Conservation (phyloP, 2,329 filamentous ascomycete genomes). For the Aureobasidium sp. region DNA sequence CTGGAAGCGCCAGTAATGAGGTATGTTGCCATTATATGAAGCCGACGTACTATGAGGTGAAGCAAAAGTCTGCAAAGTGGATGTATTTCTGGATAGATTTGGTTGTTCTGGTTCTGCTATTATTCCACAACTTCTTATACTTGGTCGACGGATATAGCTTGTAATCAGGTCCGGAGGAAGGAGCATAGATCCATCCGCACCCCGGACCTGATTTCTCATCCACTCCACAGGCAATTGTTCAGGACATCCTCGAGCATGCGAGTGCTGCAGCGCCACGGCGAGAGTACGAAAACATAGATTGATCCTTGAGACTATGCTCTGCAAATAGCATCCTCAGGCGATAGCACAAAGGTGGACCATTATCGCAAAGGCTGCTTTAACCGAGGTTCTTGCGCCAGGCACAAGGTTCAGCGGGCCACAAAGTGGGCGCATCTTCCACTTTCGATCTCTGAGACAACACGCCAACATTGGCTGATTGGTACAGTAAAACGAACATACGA, state of each 20-base stretch:
- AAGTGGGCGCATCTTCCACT: not conserved
- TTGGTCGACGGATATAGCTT: not conserved
- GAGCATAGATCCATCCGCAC: not conserved
- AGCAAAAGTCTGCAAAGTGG: not conserved
- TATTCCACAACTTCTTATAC: not conserved
- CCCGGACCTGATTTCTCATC: not conserved
- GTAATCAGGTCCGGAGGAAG: not conserved
- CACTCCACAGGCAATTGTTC: not conserved
- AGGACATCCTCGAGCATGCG: not conserved
- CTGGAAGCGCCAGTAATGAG: conserved; percentile 29
- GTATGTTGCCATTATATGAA: conserved; percentile 25
- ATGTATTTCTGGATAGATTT: too few species aligned
- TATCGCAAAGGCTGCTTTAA: not conserved
- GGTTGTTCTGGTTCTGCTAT: not conserved
- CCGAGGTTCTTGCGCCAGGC: not conserved
- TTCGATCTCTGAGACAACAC: not conserved
- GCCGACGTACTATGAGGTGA: too few species aligned
- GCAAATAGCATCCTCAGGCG: not conserved
- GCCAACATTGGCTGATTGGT: not conserved
- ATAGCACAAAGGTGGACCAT: too few species aligned
- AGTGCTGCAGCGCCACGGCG: not conserved
- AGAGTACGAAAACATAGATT: not conserved
- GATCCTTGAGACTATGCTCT: not conserved
- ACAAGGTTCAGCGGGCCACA: not conserved
- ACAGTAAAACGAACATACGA: not conserved